Evolutionary conservation across 2,329 filamentous ascomycete species (phyloP), one percentile per base, ranked within the genome.

Genomic region (Ophiostoma ips): DNA sequence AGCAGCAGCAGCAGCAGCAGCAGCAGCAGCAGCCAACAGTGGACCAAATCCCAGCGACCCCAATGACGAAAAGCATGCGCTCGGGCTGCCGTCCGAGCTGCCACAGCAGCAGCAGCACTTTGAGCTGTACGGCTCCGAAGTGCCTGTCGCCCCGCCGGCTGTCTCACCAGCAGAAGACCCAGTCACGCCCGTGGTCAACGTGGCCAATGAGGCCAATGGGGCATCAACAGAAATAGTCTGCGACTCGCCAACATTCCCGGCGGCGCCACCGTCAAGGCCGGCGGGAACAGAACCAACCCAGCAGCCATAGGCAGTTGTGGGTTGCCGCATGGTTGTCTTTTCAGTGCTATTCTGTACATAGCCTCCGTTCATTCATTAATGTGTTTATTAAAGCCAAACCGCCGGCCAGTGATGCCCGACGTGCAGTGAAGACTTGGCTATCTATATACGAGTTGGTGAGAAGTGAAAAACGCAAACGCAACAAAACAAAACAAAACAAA

Each of bases 71-170:
- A 41, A 41, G 21, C 10, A 41, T 13, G 19, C 11, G 5, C 38
- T 41, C 12, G 38, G 19, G 13, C 15, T 11, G 24, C 15, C 19
- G 8, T 30, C 40, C 12, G 19, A 47, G 15, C 46, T 43, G 33
- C 40, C 30, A 9, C 33, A 50, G 8, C 19, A 46, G 35, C 53
- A 51, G 28, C 57, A 55, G 12, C 60, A 64, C 30, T 19, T 64
- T 18, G 73, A 76, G 59, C 56, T 77, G 35, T 66, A 71, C 49
- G 72, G 68, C 19, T 64, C 63, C 8, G 65, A 63, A 5, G 53
- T 56, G n/a, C 18, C 28, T 2, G 43, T 15, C 12, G 43, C 16
- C 5, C 5, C 43, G n/a, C n/a, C n/a, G n/a, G n/a, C 41, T 34
- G 41, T 24, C n/a, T 28, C 12, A 35, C 44, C 50, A 21, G 55